Conservation (phyloP, 192 early-diverging fungal species). For the Podila minutissima region DNA sequence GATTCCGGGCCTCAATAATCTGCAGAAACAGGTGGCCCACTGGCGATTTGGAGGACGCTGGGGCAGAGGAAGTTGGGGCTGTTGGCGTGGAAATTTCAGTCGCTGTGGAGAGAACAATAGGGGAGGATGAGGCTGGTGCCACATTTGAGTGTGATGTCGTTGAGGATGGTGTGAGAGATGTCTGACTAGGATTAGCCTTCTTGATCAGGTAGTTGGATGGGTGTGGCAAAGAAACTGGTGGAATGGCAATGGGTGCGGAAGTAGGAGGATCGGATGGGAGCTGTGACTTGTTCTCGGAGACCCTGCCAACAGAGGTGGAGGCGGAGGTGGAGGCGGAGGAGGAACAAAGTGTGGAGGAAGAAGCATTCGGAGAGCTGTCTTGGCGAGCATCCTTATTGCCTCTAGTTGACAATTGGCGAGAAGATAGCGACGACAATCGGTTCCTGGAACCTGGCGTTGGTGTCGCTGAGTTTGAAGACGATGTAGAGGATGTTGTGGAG, state of each 20-base stretch:
- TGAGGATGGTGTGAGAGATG: background rate
- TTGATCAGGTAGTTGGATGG: slow-evolving; percentile 44
- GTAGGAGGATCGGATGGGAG: background rate
- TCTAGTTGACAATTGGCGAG: background rate
- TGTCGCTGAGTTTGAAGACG: slow-evolving; percentile 18
- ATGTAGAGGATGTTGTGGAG: slow-evolving; percentile 13
- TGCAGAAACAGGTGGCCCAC: slow-evolving; percentile 34
- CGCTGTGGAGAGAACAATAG: background rate
- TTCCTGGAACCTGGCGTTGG: background rate
- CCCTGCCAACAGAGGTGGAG: background rate
- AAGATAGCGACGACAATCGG: slow-evolving; percentile 3
- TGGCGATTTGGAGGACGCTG: slow-evolving; percentile 24
- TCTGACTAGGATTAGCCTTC: slow-evolving; percentile 1
- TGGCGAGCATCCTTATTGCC: background rate
- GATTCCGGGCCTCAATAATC: slow-evolving; percentile 54
- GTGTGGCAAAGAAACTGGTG: slow-evolving; percentile 8
- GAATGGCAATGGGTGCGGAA: slow-evolving; percentile 32
- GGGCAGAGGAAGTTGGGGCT: background rate
- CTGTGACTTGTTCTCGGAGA: background rate
- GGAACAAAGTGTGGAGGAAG: background rate
- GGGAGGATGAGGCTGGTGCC: background rate
- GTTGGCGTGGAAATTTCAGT: background rate
- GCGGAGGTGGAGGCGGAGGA: background rate
- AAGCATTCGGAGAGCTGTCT: background rate
- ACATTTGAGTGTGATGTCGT: background rate